Evolutionary conservation across 2,329 filamentous ascomycete genomes (phyloP).

Genomic region (Aurifilum marmelostoma): DNA sequence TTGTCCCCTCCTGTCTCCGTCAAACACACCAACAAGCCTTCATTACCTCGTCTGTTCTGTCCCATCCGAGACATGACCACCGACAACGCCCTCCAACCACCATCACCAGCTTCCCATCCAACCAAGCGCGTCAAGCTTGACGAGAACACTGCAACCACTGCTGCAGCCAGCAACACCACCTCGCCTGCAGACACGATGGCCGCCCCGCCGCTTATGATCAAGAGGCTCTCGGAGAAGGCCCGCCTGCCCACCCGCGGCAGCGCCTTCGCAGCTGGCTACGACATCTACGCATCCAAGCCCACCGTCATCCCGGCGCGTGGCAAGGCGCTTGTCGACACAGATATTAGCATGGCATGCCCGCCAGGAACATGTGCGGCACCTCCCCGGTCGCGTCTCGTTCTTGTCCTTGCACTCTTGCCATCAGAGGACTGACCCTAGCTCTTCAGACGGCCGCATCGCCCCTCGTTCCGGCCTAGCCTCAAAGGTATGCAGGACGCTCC

Average conservation of each 20-base stretch:
- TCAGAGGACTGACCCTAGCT: background rate
- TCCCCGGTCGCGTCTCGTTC: background rate
- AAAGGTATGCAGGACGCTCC: conserved; percentile 59
- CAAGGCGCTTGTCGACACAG: conserved; percentile 86
- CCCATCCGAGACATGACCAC: conserved; percentile 37
- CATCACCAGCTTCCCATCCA: conserved; percentile 72
- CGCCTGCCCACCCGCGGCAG: conserved; percentile 85
- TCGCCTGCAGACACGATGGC: conserved; percentile 31
- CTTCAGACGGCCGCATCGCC: conserved; percentile 80
- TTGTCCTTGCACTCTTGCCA: background rate
- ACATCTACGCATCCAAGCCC: conserved; percentile 80
- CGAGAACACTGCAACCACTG: conserved; percentile 31
- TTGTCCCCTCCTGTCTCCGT: conserved; percentile 9
- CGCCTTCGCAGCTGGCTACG: conserved; percentile 89
- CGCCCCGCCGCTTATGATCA: conserved; percentile 74
- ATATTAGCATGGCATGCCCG: conserved; percentile 88
- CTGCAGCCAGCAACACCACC: conserved; percentile 25
- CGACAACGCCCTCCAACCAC: conserved; percentile 50
- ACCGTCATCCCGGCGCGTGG: conserved; percentile 79
- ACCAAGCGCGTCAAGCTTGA: conserved; percentile 78
- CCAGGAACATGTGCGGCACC: conserved; percentile 76
- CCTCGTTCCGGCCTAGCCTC: conserved; percentile 88
- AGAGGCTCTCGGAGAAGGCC: conserved; percentile 83
- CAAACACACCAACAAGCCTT: background rate
- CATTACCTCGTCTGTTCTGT: conserved; percentile 15